phyloP scores from a whole-genome alignment of 805 yeast species.

The Komagataella mondaviorum region DNA sequence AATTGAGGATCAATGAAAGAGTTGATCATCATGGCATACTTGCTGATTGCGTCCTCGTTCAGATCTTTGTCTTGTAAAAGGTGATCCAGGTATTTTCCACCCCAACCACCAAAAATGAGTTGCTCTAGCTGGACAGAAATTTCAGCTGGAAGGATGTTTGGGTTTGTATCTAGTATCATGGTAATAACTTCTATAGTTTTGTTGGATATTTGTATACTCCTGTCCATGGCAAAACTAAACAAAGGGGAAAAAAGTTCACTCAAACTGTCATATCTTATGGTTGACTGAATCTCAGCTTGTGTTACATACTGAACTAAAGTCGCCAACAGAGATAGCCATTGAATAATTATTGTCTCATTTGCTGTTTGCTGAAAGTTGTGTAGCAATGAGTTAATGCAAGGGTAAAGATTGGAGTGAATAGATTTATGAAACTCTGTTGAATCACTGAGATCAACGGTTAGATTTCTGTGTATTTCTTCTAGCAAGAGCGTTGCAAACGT shows the following conservation, averaged over 20 bases:
- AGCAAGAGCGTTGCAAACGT: background rate
- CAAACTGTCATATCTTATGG: conserved; percentile 13
- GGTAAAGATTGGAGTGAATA: background rate
- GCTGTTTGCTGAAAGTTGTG: background rate
- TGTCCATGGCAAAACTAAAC: conserved; percentile 5
- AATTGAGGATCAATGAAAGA: conserved; percentile 23
- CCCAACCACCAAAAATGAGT: conserved; percentile 33
- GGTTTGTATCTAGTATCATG: conserved; percentile 33
- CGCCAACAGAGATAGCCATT: conserved; percentile 5
- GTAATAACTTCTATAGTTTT: conserved; percentile 21
- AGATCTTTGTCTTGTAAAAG: conserved; percentile 17
- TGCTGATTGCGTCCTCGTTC: conserved; percentile 20
- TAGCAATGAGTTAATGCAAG: background rate
- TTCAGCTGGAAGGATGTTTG: conserved; percentile 21
- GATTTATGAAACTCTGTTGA: background rate
- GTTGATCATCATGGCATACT: conserved; percentile 30
- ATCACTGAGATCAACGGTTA: background rate
- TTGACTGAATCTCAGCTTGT: conserved; percentile 20
- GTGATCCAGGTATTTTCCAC: conserved; percentile 21
- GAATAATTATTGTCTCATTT: background rate
- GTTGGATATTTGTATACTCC: conserved; percentile 5
- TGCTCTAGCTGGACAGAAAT: conserved; percentile 17
- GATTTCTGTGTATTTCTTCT: background rate
- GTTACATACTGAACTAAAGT: conserved; percentile 25
- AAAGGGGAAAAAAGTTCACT: conserved; percentile 7